Evolutionary conservation across 768 basidiomycete genomes (phyloP).

Genomic region (Crassisporium funariophilum): DNA sequence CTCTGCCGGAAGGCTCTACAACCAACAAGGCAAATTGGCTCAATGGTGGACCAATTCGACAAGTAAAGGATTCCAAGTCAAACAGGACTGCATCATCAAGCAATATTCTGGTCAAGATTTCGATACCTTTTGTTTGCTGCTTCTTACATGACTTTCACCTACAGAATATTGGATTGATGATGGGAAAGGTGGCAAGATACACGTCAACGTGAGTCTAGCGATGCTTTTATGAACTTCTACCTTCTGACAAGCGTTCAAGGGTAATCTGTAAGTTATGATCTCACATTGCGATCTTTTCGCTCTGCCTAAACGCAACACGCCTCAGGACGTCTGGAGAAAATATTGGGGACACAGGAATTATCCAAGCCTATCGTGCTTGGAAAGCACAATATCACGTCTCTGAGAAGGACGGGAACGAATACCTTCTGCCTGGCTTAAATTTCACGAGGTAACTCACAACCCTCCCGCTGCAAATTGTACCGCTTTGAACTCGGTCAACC

Average conservation of each 20-base stretch:
- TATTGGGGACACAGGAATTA: conserved; percentile 83
- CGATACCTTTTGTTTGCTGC: conserved; percentile 1
- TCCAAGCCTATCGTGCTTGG: conserved; percentile 93
- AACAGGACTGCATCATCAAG: conserved; percentile 86
- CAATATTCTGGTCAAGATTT: conserved; percentile 74
- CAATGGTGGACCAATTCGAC: conserved; percentile 95
- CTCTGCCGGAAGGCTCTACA: conserved; percentile 86
- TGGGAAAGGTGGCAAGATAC: conserved; percentile 78
- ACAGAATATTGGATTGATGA: conserved; percentile 87
- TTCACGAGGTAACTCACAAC: conserved; percentile 74
- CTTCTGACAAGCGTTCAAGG: conserved; percentile 41
- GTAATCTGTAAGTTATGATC: conserved; percentile 60
- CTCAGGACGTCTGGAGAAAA: conserved; percentile 89
- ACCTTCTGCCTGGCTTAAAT: conserved; percentile 78
- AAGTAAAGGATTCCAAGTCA: conserved; percentile 77
- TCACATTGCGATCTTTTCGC: neutral
- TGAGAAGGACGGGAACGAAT: conserved; percentile 59
- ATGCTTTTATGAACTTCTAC: neutral
- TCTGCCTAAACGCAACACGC: neutral
- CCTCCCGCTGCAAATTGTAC: too few species aligned
- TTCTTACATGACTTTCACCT: too few species aligned
- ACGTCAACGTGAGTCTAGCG: conserved; percentile 69
- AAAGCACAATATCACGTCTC: conserved; percentile 70
- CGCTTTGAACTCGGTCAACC: too few species aligned
- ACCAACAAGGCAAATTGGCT: conserved; percentile 83